Evolutionary conservation across 75 land plant genomes (phyloP).

Genomic region (Selaginella tamariscina): DNA sequence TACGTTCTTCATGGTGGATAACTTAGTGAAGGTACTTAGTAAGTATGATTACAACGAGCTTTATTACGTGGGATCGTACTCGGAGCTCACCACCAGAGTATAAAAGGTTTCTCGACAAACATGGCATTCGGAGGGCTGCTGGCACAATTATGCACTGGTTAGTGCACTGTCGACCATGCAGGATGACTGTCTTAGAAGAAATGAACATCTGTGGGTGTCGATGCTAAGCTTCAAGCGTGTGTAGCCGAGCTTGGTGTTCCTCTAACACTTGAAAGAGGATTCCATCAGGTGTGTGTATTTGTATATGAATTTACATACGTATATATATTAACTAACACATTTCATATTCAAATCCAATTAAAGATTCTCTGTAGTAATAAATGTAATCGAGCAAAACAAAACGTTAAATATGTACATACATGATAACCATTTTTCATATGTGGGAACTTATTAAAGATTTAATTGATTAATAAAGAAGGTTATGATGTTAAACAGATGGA

Average conservation of each 20-base stretch:
- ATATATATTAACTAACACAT: neutral
- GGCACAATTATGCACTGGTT: neutral
- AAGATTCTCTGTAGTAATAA: too few relatives aligned
- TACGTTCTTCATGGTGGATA: neutral
- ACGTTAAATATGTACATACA: too few relatives aligned
- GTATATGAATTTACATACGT: too few relatives aligned
- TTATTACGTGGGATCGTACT: neutral
- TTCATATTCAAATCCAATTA: neutral
- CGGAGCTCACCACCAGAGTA: neutral
- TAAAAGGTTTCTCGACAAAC: neutral
- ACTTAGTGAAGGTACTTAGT: neutral
- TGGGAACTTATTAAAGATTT: too few relatives aligned
- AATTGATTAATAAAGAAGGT: too few relatives aligned
- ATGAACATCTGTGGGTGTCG: neutral
- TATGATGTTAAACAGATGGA: neutral
- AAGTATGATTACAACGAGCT: neutral
- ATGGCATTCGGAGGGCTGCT: neutral
- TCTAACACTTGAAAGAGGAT: neutral
- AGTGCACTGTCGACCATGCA: neutral
- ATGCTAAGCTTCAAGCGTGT: neutral
- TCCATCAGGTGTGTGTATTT: neutral
- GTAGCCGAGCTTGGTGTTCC: neutral
- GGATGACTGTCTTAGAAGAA: neutral
- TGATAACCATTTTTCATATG: too few relatives aligned
- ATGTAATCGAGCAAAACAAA: too few relatives aligned